Evolutionary conservation across 2,329 filamentous ascomycete species (phyloP), one percentile per base, ranked within the genome.

Genomic region (Clarireedia monteithiana): DNA sequence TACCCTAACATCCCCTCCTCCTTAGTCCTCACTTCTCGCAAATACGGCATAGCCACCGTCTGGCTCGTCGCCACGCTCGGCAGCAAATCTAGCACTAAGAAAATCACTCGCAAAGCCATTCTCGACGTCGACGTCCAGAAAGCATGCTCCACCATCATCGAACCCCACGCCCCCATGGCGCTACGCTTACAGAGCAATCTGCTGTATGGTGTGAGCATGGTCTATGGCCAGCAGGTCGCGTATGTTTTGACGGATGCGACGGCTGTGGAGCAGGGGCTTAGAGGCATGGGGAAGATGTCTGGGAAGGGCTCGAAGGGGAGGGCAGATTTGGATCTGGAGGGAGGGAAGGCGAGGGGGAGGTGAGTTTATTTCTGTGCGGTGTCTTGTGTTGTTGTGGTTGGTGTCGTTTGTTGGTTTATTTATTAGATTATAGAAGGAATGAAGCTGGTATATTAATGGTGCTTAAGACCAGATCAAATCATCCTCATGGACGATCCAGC

Each of bases 61-160:
- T 99, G 94, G 92, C 83, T 96, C 44, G 85, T 96, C 44, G 94
- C 94, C 44, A 99, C 92, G 0, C 80, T 95, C 2, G 91, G 91
- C 17, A 78, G 82, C 4, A 88, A 84, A 62, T 87, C 85, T 0
- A 80, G 74, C 52, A 77, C 86, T 39, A 87, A 83, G 64, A 90
- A 84, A 65, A 76, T 99, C 64, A 89, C 85, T 6, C 83, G 88
- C 49, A 96, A 94, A 69, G 86, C 89, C 7, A 95, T 99, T 58
- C 83, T 92, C 58, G 84, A 89, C 15, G 94, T 99, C 62, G 81
- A 97, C 66, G 85, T 99, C 26, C 79, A 83, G 38, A 91, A 88
- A 67, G 91, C 94, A 56, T 96, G 92, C 70, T 79, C 86, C 61
- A 94, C 86, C n/a, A 96, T 99, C 68, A 82, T 89, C 39, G 79